Conservation (phyloP, 2,329 filamentous ascomycete species). For the Akanthomyces dipterigenus region DNA sequence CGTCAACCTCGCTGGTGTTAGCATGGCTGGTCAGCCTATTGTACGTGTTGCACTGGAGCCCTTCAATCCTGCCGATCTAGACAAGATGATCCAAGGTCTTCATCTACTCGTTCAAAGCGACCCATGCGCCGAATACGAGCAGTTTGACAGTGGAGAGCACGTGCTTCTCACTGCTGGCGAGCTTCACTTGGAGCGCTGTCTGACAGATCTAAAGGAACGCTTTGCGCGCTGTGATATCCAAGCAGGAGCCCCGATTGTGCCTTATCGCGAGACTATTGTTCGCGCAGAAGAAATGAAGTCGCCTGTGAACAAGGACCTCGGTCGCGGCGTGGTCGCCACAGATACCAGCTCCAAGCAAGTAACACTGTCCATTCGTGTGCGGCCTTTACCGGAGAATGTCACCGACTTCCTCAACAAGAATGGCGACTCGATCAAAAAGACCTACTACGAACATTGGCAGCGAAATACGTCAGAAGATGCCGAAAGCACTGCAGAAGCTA, state of each 20-base stretch:
- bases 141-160: constrained; percentile 87
- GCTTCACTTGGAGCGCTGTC: constrained; percentile 83
- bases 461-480: constrained; percentile 30
- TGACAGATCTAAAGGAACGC: constrained; percentile 86
- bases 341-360: constrained; percentile 82
- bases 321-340: constrained; percentile 70
- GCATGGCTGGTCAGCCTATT: constrained; percentile 76
- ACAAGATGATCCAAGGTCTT: constrained; percentile 90
- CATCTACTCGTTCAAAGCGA: constrained; percentile 88
- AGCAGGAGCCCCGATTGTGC: constrained; percentile 87
- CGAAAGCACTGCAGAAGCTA: constrained; percentile 28
- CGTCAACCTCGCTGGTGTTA: constrained; percentile 83
- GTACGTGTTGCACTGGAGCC: constrained; percentile 95
- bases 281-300: constrained; percentile 86
- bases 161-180: constrained; percentile 92
- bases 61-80: constrained; percentile 78
- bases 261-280: constrained; percentile 89
- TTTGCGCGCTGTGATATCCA: constrained; percentile 95
- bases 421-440: constrained; percentile 65
- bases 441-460: constrained; percentile 65
- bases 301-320: constrained; percentile 76
- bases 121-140: constrained; percentile 92
- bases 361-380: constrained; percentile 66
- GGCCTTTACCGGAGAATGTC: constrained; percentile 69
- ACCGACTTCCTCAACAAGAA: constrained; percentile 85